These are phyloP conservation scores for Platismatia glauca DNA, from an alignment of 495 filamentous ascomycete genomes.

Conservation along the genomic window DNA sequence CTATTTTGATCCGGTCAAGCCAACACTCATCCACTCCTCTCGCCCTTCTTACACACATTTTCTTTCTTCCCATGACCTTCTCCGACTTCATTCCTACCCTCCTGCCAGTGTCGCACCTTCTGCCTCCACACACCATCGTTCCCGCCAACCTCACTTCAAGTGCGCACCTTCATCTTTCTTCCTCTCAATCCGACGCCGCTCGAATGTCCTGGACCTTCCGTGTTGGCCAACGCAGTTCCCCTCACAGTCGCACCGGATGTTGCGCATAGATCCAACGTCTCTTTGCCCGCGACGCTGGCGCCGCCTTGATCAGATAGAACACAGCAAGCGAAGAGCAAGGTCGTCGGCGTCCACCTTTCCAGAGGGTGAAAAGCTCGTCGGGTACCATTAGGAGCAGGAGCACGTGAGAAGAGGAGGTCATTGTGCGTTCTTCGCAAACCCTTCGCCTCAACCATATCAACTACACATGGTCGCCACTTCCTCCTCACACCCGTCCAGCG, in stretches of 20 bases:
- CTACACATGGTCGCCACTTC: neutral
- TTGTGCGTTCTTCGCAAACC: neutral
- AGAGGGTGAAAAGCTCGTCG: neutral
- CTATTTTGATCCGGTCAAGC: neutral
- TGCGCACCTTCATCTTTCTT: neutral
- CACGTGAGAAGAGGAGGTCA: constrained; percentile 3
- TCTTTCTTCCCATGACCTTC: neutral
- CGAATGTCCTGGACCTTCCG: constrained; percentile 10
- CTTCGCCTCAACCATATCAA: neutral
- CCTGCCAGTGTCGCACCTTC: neutral
- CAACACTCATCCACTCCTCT: neutral
- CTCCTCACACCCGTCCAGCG: neutral
- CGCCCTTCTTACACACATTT: neutral
- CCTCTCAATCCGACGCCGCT: neutral
- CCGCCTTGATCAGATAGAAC: constrained; percentile 20
- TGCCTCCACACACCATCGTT: neutral
- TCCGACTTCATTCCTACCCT: neutral
- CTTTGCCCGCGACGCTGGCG: constrained; percentile 24
- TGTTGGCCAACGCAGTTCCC: neutral
- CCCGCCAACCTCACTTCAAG: neutral
- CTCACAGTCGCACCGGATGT: constrained; percentile 23
- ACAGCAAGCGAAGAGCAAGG: constrained; percentile 4
- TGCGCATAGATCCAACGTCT: constrained; percentile 23
- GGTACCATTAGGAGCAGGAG: constrained; percentile 4
- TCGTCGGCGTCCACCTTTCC: neutral